Conservation (phyloP, 208 protist genomes). For the Acanthamoeba comandoni region DNA sequence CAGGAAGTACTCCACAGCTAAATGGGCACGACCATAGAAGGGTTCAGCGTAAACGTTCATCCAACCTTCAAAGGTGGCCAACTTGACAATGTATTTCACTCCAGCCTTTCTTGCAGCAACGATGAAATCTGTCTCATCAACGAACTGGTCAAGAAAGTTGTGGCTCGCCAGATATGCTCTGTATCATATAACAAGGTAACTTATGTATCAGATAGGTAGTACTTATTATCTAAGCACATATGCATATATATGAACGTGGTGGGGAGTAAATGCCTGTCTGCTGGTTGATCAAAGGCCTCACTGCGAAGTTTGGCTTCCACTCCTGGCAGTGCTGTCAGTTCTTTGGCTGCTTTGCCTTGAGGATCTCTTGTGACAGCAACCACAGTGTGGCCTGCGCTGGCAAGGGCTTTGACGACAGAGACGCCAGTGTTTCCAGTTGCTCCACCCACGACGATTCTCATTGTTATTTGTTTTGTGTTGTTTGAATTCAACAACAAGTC, state of each 20-base stretch:
- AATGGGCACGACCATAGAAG: background rate
- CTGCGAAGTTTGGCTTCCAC: background rate
- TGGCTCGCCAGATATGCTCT: background rate
- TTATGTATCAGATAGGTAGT: too few relatives aligned
- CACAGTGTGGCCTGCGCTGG: background rate
- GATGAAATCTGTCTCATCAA: background rate
- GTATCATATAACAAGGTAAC: too few relatives aligned
- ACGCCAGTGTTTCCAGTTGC: background rate
- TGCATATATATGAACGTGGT: too few relatives aligned
- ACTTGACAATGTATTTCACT: background rate
- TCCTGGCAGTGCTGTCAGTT: background rate
- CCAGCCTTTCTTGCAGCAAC: background rate
- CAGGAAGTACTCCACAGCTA: background rate
- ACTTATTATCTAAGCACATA: too few relatives aligned
- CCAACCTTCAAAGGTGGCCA: background rate
- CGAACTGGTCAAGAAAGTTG: background rate
- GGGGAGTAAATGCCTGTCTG: background rate
- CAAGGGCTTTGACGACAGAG: background rate
- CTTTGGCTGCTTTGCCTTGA: background rate
- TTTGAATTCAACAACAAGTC: too few relatives aligned
- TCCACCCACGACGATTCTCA: background rate
- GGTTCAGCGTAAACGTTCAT: background rate
- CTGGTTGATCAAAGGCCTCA: background rate
- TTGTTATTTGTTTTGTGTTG: background rate
- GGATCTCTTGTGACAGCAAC: background rate